Base-by-base conservation (phyloP, 768 basidiomycete genomes). In the Nidularia sp. region DNA sequence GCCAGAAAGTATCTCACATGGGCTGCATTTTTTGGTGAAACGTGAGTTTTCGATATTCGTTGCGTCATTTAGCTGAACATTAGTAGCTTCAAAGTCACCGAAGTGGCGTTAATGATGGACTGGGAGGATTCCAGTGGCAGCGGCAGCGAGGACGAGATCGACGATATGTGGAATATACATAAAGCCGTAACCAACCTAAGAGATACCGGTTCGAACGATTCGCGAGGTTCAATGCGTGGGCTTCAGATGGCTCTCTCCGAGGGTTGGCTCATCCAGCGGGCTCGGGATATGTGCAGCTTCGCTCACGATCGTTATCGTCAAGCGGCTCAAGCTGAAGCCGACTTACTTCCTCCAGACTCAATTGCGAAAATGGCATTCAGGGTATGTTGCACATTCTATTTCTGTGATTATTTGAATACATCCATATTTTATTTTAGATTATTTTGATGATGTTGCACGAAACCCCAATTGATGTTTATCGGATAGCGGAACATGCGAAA, bases 251-350 rank as follows among this genome's bases (percentile, higher is more conserved):
- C 85, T 1, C 76, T 88, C 15, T 67, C 79, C 1, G 86, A 88
- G 62, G 88, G 88, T 1, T 90, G 86, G 86, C 71, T 90, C 7
- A 79, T 85, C 5, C 84, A 86, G 52, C 71, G 84, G 47, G 86
- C 84, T 3, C 71, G 86, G 34, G 86, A 88, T 58, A 86, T 88
- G 85, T 87, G 85, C 65, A 84, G 79, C 58, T 87, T 88, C 65
- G 72, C 84, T 3, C 86, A 90, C 64, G 86, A 88, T 61, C 73
- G 86, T 44, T 90, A 87, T 66, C 77, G 86, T 6, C 86, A 87
- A 64, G 86, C 86, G 7, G 85, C 83, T 6, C 79, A 84, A 57
- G 77, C 76, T 3, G 84, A 86, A 62, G 80, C 75, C 0, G 73
- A 76, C 39, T 65, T 63, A 3, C 71, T 86, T 9, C 71, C 84